A percentile compares a stretch with the other conserved stretches of the same genome.
phyloP scores from a whole-genome alignment of 1,284 basidiomycete genomes.

The Mycosarcoma maydis region DNA sequence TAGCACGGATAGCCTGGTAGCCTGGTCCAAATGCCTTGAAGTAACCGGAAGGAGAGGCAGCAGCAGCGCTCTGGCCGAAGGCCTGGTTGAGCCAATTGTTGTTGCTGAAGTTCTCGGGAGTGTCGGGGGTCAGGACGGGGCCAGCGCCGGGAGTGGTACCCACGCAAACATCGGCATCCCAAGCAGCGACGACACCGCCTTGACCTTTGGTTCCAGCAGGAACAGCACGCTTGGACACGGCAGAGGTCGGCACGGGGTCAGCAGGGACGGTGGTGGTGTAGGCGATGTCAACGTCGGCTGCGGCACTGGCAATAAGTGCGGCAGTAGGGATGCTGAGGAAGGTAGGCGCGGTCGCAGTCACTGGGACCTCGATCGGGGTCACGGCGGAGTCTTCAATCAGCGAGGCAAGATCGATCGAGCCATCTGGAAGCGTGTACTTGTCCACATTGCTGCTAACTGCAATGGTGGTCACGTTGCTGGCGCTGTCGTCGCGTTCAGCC shows the following conservation, averaged over 20 bases:
- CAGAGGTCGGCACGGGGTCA: neutral
- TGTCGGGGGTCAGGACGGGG: neutral
- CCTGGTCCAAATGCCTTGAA: neutral
- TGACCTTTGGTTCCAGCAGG: neutral
- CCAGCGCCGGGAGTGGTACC: neutral
- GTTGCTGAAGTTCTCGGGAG: neutral
- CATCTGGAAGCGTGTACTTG: neutral
- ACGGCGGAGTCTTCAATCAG: neutral
- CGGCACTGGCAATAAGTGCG: neutral
- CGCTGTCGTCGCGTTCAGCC: neutral
- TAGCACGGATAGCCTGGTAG: neutral
- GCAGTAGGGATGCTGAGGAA: neutral
- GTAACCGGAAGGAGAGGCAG: neutral
- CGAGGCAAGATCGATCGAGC: neutral
- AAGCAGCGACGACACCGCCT: neutral
- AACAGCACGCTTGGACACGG: neutral
- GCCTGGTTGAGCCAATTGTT: constrained; percentile 1
- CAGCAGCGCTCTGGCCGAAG: neutral
- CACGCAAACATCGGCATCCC: neutral
- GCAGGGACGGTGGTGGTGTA: constrained; percentile 1
- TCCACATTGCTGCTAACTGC: neutral
- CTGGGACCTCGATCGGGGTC: neutral
- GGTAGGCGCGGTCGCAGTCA: neutral
- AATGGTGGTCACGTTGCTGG: neutral
- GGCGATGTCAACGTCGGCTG: neutral